These are phyloP conservation scores for Citrus sinensis DNA, from an alignment of 345 rosid species.

Conservation along the genomic window DNA sequence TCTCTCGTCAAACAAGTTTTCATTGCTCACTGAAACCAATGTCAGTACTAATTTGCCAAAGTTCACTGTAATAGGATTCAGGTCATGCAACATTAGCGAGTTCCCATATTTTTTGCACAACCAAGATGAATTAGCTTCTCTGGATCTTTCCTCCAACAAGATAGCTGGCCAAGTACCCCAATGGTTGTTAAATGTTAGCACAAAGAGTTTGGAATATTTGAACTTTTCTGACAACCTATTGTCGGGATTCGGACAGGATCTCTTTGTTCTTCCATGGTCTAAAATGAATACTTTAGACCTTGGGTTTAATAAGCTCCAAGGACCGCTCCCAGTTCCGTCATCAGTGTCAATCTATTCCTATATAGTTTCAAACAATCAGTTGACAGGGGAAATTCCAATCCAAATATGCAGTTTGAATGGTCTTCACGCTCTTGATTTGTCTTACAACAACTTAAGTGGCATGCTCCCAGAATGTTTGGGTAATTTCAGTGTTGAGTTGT, in stretches of 20 bases:
- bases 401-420: conserved; percentile 14
- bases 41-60: background rate
- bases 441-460: background rate
- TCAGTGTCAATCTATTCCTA: background rate
- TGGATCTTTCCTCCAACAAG: conserved; percentile 20
- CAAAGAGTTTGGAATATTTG: background rate
- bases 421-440: background rate
- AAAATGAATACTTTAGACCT: background rate
- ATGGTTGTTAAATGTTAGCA: background rate
- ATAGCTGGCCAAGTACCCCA: conserved; percentile 9
- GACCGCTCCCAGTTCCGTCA: background rate
- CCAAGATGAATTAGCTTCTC: background rate
- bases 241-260: conserved; percentile 2
- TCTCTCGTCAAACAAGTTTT: conserved; percentile 11
- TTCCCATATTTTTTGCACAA: background rate
- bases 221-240: background rate
- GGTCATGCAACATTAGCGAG: background rate
- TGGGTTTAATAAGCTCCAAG: background rate
- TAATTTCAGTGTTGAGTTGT: background rate
- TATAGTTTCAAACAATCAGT: conserved; percentile 6
- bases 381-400: conserved; percentile 11
- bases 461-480: conserved; percentile 28
- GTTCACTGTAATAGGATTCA: background rate
- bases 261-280: background rate
- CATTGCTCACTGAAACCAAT: background rate